Base-by-base conservation (phyloP, 805 yeast genomes). In the Cyberlindnera saturnus region DNA sequence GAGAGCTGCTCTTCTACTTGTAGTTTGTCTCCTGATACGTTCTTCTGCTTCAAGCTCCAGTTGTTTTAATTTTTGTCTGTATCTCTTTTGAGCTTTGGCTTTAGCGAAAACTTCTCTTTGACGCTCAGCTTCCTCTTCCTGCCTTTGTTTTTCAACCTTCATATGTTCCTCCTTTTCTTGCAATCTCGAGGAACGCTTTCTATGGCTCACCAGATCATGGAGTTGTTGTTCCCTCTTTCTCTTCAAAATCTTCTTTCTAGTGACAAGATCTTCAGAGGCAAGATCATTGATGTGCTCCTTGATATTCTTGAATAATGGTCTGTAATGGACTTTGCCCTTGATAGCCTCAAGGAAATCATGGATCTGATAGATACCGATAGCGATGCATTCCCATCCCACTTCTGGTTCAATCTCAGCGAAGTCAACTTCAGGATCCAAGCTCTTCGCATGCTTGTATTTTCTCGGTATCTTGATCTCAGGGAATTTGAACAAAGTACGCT, bases 141-240 rank as follows among this genome's bases (percentile, higher is more conserved):
- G 72, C 38, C 70, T 76, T 44, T 74, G 68, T 38, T 69, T 69
- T 44, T 68, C 70, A 28, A 65, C 59, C 39, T 65, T 65, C 40
- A 69, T 69, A 17, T 74, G 77, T 48, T 83, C 87, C 47, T 79
- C 84, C 54, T 77, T 79, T 16, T 83, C 84, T 51, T 82, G 86
- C 36, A 86, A 61, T 61, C 93, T 72, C 2, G 88, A 77, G 0
- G 91, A 84, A 50, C 87, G 71, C 54, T 86, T 85, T 54, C 93
- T 71, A 44, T 84, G 76, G 4, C 80, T 80, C 55, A 86, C 62
- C 42, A 86, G 60, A 18, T 73, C 74, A 38, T 75, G 77, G 72
- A 85, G 70, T 49, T 83, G 81, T 37, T 75, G 71, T 43, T 81
- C 86, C 57, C 77, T 81, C 51, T 72, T 75, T 52, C 84, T 67